These are phyloP conservation scores for Lepidium africanum DNA, from an alignment of 345 rosid species.

Conservation along the genomic window DNA sequence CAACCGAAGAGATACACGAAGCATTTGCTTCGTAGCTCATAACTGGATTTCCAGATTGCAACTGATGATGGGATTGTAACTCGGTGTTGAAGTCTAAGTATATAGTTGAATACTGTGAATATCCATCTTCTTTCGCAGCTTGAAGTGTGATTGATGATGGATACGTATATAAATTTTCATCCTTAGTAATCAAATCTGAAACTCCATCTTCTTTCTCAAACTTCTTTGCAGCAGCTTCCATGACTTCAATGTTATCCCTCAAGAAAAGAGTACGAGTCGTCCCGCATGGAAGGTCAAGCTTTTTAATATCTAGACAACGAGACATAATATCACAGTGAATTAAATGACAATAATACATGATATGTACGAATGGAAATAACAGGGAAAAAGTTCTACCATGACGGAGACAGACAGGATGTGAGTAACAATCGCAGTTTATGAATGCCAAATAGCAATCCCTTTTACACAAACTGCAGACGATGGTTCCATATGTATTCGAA, in stretches of 20 bases:
- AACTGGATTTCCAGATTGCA: slow-evolving; percentile 13
- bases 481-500: slow-evolving; percentile 51
- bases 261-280: slow-evolving; percentile 48
- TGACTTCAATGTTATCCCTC: slow-evolving; percentile 56
- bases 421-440: slow-evolving; percentile 58
- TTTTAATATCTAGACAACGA: slow-evolving; percentile 44
- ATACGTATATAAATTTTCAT: slow-evolving; percentile 45
- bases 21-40: slow-evolving; percentile 34
- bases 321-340: not conserved
- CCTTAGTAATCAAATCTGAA: slow-evolving; percentile 27
- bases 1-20: slow-evolving; percentile 40
- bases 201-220: slow-evolving; percentile 56
- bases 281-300: slow-evolving; percentile 72
- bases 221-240: slow-evolving; percentile 84
- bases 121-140: slow-evolving; percentile 42
- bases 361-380: not conserved
- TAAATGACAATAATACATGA: not conserved
- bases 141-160: slow-evolving; percentile 37
- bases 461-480: slow-evolving; percentile 84
- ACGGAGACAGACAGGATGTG: slow-evolving; percentile 72
- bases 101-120: slow-evolving; percentile 64
- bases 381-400: slow-evolving; percentile 50
- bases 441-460: slow-evolving; percentile 87
- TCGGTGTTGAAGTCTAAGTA: slow-evolving; percentile 27
- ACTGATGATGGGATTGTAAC: not conserved